Evolutionary conservation across 1,284 basidiomycete species (phyloP).

Genomic region (Leucoagaricus sp.): DNA sequence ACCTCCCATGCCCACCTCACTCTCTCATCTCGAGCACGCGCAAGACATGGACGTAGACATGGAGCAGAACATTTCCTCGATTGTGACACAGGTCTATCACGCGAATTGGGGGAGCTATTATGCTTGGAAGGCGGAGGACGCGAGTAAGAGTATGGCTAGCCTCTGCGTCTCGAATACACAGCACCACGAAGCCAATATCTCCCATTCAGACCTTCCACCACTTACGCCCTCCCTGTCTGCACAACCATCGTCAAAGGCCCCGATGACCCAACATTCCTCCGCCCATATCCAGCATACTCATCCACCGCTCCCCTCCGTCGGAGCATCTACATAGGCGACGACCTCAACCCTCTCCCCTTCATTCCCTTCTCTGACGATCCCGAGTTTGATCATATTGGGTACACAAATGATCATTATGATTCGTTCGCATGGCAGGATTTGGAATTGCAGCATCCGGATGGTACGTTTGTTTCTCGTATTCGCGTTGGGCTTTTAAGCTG

Average conservation of each 20-base stretch:
- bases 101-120: neutral
- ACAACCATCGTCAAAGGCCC: neutral
- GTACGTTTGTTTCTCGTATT: too few species aligned
- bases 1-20: too few species aligned
- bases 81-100: neutral
- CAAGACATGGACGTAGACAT: too few species aligned
- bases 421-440: constrained; percentile 50
- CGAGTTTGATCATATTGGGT: constrained; percentile 40
- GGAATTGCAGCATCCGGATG: too few species aligned
- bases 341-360: constrained; percentile 54
- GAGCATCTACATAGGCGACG: constrained; percentile 56
- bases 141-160: neutral
- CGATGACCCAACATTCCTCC: neutral
- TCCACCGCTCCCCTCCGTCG: constrained; percentile 47
- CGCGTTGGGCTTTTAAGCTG: too few species aligned
- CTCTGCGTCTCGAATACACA: neutral
- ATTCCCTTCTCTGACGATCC: constrained; percentile 60
- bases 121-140: neutral
- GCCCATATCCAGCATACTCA: constrained; percentile 47
- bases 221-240: neutral
- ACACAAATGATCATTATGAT: constrained; percentile 41
- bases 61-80: too few species aligned
- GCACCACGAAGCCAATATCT: neutral
- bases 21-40: too few species aligned
- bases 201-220: neutral